Evolutionary conservation across 371 early-diverging fungal genomes (phyloP), one percentile per base, ranked within the genome.

Genomic region (Choanephora cucurbitarum): DNA sequence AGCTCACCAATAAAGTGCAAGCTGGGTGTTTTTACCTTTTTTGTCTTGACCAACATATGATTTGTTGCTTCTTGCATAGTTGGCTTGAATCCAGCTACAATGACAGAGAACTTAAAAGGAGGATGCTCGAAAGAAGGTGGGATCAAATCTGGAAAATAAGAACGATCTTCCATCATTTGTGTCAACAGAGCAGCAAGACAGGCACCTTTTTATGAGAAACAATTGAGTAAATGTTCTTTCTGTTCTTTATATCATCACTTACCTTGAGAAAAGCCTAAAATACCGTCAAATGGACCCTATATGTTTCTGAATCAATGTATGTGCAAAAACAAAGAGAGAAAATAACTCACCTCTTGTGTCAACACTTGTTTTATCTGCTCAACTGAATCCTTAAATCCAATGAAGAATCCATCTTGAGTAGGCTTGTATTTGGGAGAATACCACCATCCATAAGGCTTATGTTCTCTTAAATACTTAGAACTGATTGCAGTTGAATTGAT

Each of bases 231-330:
- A n/a, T n/a, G n/a, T 5, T 21, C 4, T 14, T n/a, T 37, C 23
- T 31, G 24, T 24, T 48, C 10, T 6, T 37, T 37, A 7, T 3
- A 7, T 11, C 37, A 13, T 14, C 17, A 37, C 11, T 31, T 47
- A 40, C 86, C 88, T 63, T 88, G 88, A 6, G 84, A 84, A 57
- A 88, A 88, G 1, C 88, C 88, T 31, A 88, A 57, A 21, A 88
- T 75, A 42, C 86, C 88, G 57, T 83, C 80, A 61, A 85, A 88
- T 0, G 85, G 84, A 9, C 84, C 85, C 72, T 81, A 9, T 44
- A 18, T 21, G 1, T 19, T 24, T 43, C 0, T 17, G 24, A 23
- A 40, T 21, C n/a, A 14, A 1, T 13, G 9, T 22, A 39, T 47
- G 2, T n/a, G n/a, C n/a, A n/a, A n/a, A n/a, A n/a, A n/a, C n/a